Evolutionary conservation across 2,329 filamentous ascomycete genomes (phyloP).

Genomic region (Monosporascus sp.): DNA sequence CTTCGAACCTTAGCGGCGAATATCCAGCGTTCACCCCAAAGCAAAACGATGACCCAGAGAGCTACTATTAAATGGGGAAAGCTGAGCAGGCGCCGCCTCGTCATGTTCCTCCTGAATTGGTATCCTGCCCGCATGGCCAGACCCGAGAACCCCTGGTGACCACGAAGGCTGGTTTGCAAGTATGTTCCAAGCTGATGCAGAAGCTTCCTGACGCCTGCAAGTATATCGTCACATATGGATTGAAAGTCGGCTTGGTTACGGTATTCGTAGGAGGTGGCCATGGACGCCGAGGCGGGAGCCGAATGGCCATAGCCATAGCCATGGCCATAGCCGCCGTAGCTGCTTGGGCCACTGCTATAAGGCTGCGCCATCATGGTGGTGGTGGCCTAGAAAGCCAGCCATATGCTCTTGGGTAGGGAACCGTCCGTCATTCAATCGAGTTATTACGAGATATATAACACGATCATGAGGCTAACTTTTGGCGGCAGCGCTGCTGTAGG

Average conservation of each 20-base stretch:
- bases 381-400: constrained; percentile 16
- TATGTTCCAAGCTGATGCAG: constrained; percentile 34
- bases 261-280: constrained; percentile 12
- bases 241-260: constrained; percentile 23
- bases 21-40: constrained; percentile 79
- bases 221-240: constrained; percentile 33
- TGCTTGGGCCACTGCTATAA: constrained; percentile 25
- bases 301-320: constrained; percentile 12
- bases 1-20: constrained; percentile 65
- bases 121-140: constrained; percentile 23
- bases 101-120: constrained; percentile 41
- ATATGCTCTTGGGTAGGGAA: constrained; percentile 7
- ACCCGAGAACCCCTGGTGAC: constrained; percentile 29
- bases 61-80: constrained; percentile 63
- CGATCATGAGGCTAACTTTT: too few relatives aligned
- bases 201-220: constrained; percentile 21
- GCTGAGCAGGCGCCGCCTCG: constrained; percentile 47
- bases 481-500: too few relatives aligned
- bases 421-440: too few relatives aligned
- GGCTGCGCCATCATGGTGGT: constrained; percentile 30
- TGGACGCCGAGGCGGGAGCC: constrained; percentile 7
- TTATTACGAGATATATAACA: too few relatives aligned
- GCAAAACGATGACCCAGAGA: constrained; percentile 70
- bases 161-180: constrained; percentile 29
- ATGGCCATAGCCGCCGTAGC: constrained; percentile 12